Evolutionary conservation across 176 grass and related monocot genomes (phyloP).

Genomic region (Raddia guianensis): DNA sequence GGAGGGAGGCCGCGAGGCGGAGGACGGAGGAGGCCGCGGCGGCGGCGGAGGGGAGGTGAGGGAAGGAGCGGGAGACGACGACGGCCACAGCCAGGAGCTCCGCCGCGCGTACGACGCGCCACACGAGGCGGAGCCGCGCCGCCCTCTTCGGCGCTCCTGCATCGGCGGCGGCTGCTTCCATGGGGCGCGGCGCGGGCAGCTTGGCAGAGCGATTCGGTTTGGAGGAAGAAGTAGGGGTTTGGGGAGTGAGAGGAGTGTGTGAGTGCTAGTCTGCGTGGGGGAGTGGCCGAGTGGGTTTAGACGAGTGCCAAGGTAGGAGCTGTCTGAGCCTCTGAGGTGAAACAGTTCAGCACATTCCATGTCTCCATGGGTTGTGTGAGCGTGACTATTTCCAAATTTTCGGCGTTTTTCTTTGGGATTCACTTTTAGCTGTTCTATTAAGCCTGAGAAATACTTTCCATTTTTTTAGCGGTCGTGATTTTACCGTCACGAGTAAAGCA

Average conservation of each 20-base stretch:
- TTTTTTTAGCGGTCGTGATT: too few species aligned
- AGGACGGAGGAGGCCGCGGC: constrained; percentile 27
- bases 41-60: constrained; percentile 39
- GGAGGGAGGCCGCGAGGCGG: constrained; percentile 35
- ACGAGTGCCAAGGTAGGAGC: not conserved
- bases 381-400: not conserved
- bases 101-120: constrained; percentile 48
- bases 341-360: not conserved
- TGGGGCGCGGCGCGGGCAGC: not conserved
- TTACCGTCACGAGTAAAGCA: too few species aligned
- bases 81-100: constrained; percentile 45
- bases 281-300: constrained; percentile 52
- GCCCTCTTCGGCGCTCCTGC: not conserved
- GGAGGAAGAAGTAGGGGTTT: constrained; percentile 18
- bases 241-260: not conserved
- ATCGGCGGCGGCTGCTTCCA: not conserved
- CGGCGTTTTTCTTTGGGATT: not conserved
- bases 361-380: not conserved
- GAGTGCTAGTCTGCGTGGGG: not conserved
- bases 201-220: constrained; percentile 11
- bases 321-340: not conserved
- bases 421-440: not conserved
- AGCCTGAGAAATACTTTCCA: not conserved
- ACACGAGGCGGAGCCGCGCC: constrained; percentile 34
- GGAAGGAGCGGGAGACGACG: constrained; percentile 43